These are phyloP conservation scores for Diaporthe sp. DNA, from an alignment of 2,329 filamentous ascomycete genomes.

Conservation along the genomic window DNA sequence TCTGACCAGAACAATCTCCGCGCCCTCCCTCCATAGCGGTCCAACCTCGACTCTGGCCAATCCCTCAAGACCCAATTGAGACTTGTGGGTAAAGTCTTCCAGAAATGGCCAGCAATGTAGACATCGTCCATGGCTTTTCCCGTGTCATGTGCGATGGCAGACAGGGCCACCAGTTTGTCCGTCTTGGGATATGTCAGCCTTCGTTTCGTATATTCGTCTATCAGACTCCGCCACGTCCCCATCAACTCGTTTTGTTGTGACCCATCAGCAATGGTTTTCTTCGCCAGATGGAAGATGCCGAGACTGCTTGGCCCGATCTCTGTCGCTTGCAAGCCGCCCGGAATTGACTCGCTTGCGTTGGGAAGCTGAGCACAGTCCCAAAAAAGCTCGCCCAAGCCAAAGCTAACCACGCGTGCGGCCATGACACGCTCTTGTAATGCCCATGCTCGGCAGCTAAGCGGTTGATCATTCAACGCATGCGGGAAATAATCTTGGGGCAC, in stretches of 20 bases:
- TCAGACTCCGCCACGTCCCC: background rate
- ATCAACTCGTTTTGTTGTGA: background rate
- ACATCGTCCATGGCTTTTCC: background rate
- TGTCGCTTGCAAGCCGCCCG: background rate
- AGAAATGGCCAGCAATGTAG: background rate
- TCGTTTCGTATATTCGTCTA: background rate
- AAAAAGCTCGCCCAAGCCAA: background rate
- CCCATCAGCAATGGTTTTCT: background rate
- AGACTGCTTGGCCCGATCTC: background rate
- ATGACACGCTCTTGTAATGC: background rate
- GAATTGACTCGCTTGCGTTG: background rate
- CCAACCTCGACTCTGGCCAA: too few relatives aligned
- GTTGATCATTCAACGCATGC: background rate
- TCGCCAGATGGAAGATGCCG: background rate
- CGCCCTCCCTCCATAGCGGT: too few relatives aligned
- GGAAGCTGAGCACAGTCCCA: background rate
- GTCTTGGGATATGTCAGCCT: background rate
- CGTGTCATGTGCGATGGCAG: background rate
- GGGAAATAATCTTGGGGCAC: background rate
- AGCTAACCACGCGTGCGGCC: background rate
- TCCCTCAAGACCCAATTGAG: background rate
- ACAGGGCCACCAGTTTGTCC: background rate
- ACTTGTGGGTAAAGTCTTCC: background rate
- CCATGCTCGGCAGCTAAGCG: background rate
- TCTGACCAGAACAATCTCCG: background rate